Conservation (phyloP, 345 rosid genomes). For the Capsella bursapastoris region DNA sequence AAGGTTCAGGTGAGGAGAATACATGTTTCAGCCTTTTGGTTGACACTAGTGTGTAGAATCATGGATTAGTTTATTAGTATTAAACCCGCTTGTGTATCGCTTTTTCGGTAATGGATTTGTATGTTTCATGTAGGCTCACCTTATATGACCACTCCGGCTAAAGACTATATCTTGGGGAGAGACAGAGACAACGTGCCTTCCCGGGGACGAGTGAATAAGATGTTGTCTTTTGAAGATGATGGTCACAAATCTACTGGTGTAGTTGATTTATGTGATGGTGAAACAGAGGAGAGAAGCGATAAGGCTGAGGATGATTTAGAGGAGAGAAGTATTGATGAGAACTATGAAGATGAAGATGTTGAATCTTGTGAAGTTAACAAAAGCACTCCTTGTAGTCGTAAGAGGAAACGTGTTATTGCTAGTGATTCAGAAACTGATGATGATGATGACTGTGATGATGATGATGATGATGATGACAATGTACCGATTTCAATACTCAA, state of each 20-base stretch:
- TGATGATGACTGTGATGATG: constrained; percentile 43
- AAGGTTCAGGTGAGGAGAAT: constrained; percentile 36
- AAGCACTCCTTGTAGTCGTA: constrained; percentile 40
- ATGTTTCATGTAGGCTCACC: constrained; percentile 46
- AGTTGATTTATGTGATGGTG: constrained; percentile 58
- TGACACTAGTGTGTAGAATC: neutral
- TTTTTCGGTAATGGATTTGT: neutral
- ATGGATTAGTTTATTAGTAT: neutral
- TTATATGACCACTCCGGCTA: constrained; percentile 40
- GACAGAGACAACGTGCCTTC: constrained; percentile 31
- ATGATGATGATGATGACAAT: constrained; percentile 55
- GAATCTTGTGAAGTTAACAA: constrained; percentile 30
- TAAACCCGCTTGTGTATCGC: neutral
- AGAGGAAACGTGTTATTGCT: constrained; percentile 64
- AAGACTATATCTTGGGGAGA: constrained; percentile 29
- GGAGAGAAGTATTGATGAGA: constrained; percentile 37
- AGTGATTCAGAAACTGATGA: constrained; percentile 68
- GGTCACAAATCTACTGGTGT: constrained; percentile 35
- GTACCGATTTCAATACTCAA: constrained; percentile 53
- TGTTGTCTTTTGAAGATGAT: constrained; percentile 55
- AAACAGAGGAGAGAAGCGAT: constrained; percentile 57
- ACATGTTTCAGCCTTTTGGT: constrained; percentile 9
- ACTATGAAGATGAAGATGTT: constrained; percentile 46
- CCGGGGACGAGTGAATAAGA: constrained; percentile 45
- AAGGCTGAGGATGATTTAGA: constrained; percentile 19